Conservation (phyloP, 768 basidiomycete species). For the Termitomyces sp. region DNA sequence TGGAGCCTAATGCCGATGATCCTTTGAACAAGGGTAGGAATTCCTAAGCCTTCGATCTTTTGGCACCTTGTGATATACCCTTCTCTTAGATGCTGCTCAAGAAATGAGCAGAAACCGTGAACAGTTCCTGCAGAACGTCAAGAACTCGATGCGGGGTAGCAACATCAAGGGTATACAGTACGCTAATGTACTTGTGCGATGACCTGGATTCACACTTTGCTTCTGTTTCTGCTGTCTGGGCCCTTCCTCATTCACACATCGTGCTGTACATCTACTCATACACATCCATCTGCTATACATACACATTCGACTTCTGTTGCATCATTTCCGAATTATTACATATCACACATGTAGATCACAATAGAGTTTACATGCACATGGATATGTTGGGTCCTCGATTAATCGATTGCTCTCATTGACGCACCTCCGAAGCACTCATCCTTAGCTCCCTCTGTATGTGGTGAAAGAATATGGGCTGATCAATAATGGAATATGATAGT, state of each 20-base stretch:
- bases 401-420: conserved; percentile 7
- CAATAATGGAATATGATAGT: conserved; percentile 89
- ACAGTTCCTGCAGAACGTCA: conserved; percentile 81
- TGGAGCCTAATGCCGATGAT: conserved; percentile 98
- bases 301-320: conserved; percentile 20
- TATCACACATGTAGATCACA: conserved; percentile 26
- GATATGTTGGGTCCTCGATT: conserved; percentile 21
- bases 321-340: conserved; percentile 18
- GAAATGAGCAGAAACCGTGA: conserved; percentile 90
- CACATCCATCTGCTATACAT: conserved; percentile 27
- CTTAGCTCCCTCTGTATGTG: conserved; percentile 89
- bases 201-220: conserved; percentile 11
- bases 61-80: conserved; percentile 2
- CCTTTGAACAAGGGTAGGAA: conserved; percentile 94
- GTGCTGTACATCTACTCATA: conserved; percentile 29
- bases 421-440: not conserved
- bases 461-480: conserved; percentile 91
- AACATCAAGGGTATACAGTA: conserved; percentile 76
- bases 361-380: conserved; percentile 26
- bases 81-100: conserved; percentile 81
- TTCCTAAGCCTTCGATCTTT: not conserved
- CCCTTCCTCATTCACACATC: conserved; percentile 24
- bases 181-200: conserved; percentile 63
- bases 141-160: conserved; percentile 80
- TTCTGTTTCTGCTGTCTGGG: conserved; percentile 16